Percentiles rank a stretch among this genome's conserved stretches.
phyloP scores from a whole-genome alignment of 495 filamentous ascomycete genomes.

The Tuber calosporum region DNA sequence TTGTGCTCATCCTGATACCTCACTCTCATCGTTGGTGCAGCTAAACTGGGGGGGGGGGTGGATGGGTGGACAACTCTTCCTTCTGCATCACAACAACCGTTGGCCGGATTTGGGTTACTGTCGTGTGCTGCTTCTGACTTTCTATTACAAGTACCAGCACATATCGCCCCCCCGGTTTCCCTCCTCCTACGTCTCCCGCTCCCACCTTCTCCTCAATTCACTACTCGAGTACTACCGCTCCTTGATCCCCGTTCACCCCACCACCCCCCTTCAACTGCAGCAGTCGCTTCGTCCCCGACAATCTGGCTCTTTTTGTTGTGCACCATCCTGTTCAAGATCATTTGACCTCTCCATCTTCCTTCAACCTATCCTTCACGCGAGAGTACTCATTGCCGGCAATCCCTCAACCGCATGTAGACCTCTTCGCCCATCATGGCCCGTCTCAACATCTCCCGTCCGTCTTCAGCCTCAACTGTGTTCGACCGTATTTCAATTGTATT shows the following conservation, averaged over 20 bases:
- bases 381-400: neutral
- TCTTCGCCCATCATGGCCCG: slow-evolving; percentile 18
- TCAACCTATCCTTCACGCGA: neutral
- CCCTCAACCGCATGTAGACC: slow-evolving; percentile 3
- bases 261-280: neutral
- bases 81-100: neutral
- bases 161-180: slow-evolving; percentile 1
- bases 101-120: neutral
- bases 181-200: neutral
- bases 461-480: slow-evolving; percentile 14
- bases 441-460: slow-evolving; percentile 20
- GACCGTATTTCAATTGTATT: slow-evolving; percentile 28
- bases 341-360: neutral
- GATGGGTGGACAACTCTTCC: neutral
- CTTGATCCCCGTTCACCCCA: neutral
- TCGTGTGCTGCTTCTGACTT: neutral
- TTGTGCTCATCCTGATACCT: neutral
- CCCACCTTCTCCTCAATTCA: neutral
- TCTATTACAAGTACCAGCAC: neutral
- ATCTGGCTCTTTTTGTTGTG: neutral
- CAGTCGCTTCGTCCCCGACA: neutral
- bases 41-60: neutral
- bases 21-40: neutral
- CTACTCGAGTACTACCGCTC: neutral
- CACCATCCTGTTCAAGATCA: neutral